These are phyloP conservation scores for Coniophora puteana DNA, from an alignment of 1,284 basidiomycete genomes.

Conservation along the genomic window DNA sequence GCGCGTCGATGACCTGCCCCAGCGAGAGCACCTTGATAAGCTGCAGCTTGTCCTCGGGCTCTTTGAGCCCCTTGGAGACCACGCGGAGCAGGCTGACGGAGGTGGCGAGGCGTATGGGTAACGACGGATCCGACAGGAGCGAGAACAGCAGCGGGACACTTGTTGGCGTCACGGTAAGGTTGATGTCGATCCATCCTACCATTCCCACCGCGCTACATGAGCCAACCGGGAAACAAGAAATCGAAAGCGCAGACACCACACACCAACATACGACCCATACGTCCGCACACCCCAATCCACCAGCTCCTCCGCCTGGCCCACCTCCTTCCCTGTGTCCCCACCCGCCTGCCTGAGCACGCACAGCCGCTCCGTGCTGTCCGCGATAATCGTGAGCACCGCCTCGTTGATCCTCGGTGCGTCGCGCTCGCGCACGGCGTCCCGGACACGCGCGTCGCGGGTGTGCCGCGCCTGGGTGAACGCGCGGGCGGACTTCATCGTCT, in stretches of 20 bases:
- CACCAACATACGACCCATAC: conserved; percentile 92
- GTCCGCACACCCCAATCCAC: conserved; percentile 89
- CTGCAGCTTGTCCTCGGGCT: conserved; percentile 87
- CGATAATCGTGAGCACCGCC: conserved; percentile 81
- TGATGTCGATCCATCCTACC: conserved; percentile 97
- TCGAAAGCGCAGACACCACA: conserved; percentile 33
- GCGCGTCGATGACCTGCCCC: conserved; percentile 72
- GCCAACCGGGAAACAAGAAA: background rate
- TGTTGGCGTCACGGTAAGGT: conserved; percentile 88
- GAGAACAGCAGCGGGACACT: conserved; percentile 87
- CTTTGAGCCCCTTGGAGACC: conserved; percentile 90
- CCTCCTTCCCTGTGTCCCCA: too few relatives aligned
- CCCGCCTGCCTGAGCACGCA: conserved; percentile 48
- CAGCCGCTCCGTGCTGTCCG: conserved; percentile 68
- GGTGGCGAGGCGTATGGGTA: conserved; percentile 82
- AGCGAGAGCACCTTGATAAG: conserved; percentile 89
- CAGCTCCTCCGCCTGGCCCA: conserved; percentile 53
- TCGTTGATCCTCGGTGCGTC: conserved; percentile 89
- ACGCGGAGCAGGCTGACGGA: conserved; percentile 81
- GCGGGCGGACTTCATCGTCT: conserved; percentile 83
- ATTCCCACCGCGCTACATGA: conserved; percentile 11
- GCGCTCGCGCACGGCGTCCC: conserved; percentile 87
- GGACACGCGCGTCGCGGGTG: conserved; percentile 75
- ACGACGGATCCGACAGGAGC: conserved; percentile 76
- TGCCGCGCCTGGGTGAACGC: conserved; percentile 67